Evolutionary conservation across 2,329 filamentous ascomycete species (phyloP), one percentile per base, ranked within the genome.

Genomic region (Colletotrichum sojae): DNA sequence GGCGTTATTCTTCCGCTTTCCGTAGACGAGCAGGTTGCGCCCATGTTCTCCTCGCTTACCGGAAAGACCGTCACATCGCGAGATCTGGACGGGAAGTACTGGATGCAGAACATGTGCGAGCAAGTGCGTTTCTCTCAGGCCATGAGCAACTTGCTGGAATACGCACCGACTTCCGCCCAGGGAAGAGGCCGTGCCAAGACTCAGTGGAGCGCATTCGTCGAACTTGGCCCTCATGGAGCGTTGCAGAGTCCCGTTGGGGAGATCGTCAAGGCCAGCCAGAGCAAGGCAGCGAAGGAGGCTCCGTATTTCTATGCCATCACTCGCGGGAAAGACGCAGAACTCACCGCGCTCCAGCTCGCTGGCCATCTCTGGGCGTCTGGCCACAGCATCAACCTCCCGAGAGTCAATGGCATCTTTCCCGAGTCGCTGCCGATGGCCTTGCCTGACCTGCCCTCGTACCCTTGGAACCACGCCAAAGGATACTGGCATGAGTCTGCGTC

Each of bases 261-360:
- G 36, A 81, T 85, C 16, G 73, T 85, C 18, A 84, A 84, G 70
- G 75, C 75, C 0, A 79, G 83, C 12, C 81, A 82, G 36, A 77
- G 63, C 16, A 46, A 61, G 3, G 20, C 65, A 0, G 56, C 78
- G 0, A 67, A 57, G 2, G 58, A 67, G 16, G 58, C 58, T 3
- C 75, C 76, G 0, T 83, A 83, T 67, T 67, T 72, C 0, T 77
- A 78, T 9, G 58, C 25, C 4, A 20, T 67, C 6, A 5, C 25
- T 77, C 2, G 74, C 81, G 0, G 59, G 65, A 18, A 73, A 78
- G 25, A 75, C 72, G 1, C 67, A 71, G 22, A 51, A 73, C 75
- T 16, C 77, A 79, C 27, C 63, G 72, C 3, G 13, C 73, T 16
- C 71, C 75, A 63, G 1, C 36, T 67, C 13, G 58, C 64, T 5